Evolutionary conservation across 768 basidiomycete genomes (phyloP).

Genomic region (Mycena vulgaris): DNA sequence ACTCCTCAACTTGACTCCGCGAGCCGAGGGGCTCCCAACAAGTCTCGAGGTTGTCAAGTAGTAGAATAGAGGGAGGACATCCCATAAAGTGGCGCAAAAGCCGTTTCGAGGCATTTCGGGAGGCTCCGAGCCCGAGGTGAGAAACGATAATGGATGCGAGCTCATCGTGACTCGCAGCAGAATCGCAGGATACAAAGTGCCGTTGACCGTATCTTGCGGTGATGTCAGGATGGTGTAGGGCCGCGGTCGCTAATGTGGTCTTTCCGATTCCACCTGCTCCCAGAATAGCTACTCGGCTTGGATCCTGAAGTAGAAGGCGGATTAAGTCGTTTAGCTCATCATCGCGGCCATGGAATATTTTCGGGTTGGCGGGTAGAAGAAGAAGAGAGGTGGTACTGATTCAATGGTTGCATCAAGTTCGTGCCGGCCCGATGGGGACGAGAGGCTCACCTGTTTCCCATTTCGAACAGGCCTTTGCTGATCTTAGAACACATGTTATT

Average conservation of each 20-base stretch:
- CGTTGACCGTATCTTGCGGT: conserved; percentile 12
- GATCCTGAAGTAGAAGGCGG: conserved; percentile 20
- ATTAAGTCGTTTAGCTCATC: conserved; percentile 11
- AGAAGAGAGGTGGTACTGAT: conserved; percentile 16
- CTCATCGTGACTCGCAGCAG: conserved; percentile 5
- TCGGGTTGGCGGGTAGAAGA: conserved; percentile 21
- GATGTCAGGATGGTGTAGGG: conserved; percentile 27
- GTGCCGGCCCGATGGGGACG: neutral
- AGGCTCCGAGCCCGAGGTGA: conserved; percentile 1
- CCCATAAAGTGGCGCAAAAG: conserved; percentile 9
- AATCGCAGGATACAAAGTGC: conserved; percentile 29
- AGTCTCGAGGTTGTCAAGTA: conserved; percentile 32
- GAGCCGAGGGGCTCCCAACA: conserved; percentile 22
- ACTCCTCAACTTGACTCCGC: conserved; percentile 24
- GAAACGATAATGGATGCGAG: conserved; percentile 17
- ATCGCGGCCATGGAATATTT: conserved; percentile 29
- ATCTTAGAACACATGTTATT: neutral
- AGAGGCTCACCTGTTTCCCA: conserved; percentile 12
- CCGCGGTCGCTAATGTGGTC: conserved; percentile 21
- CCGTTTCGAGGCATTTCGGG: conserved; percentile 8
- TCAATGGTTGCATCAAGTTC: too few species aligned
- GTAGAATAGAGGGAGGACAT: neutral
- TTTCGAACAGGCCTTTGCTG: conserved; percentile 8
- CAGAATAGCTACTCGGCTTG: conserved; percentile 13
- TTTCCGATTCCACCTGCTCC: conserved; percentile 34